Base-by-base conservation (phyloP, 305 asterid species). In the Rubia peregrina region DNA sequence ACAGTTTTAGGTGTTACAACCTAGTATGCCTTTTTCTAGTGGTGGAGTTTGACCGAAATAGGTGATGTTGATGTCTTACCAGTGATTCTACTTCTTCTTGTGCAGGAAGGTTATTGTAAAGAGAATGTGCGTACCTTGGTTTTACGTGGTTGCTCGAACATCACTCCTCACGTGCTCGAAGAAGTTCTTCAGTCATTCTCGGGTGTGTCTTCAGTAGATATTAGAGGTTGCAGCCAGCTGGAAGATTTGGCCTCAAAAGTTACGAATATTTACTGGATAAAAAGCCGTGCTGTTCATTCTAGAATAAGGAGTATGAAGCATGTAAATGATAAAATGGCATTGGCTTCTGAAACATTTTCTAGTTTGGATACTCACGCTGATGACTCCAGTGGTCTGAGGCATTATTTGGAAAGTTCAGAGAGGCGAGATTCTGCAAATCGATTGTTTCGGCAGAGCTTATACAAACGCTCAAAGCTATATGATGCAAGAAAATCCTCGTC, bases 401-500 rank as follows among this genome's bases (percentile, higher is more conserved):
- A 92, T 78, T 95, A 95, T 83, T 77, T 95, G 83, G 99, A 95
- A 83, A 95, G 86, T 83, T 89, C 96, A 67, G 98, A 87, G 74
- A 92, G 90, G 85, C 87, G 98, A 81, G 97, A 92, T 65, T 84
- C 97, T 61, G 90, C 95, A 68, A 93, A 83, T 78, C 96, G 86
- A 80, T 79, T 91, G 76, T 95, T 95, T 78, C 92, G 88, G 16
- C 95, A 92, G 76, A 95, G 98, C 84, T 84, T 95, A 85, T 95
- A 95, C 78, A 95, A 88, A 82, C 91, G 99, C 63, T 86, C 99
- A 51, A 95, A 95, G 81, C 90, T 89, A 73, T 92, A 85, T 78
- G 99, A 92, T 86, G 96, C 99, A 80, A 79, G 95, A 74, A 92
- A 90, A 84, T 90, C 96, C 73, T 90, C 98, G 6, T 82, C 94